Percentiles rank a stretch among this genome's conserved stretches.
Conservation (phyloP, 2,329 filamentous ascomycete species). For the Colletotrichum coccodes region DNA sequence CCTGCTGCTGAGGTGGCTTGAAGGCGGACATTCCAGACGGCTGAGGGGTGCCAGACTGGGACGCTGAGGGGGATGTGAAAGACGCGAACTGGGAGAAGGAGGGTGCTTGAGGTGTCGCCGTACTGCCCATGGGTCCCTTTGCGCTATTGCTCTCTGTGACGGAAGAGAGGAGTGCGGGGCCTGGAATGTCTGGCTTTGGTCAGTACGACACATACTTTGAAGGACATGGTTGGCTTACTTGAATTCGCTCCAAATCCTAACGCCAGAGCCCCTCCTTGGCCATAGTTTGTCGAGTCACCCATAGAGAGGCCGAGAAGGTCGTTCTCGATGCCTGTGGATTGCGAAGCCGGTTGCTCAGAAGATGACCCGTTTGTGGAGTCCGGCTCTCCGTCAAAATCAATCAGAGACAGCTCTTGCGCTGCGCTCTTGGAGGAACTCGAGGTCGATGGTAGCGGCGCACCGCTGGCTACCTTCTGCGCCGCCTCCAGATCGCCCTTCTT, state of each 20-base stretch:
- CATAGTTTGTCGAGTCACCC: conserved; percentile 71
- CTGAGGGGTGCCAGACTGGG: conserved; percentile 64
- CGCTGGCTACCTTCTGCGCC: conserved; percentile 84
- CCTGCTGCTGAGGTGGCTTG: conserved; percentile 53
- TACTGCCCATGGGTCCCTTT: conserved; percentile 46
- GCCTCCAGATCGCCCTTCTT: conserved; percentile 93
- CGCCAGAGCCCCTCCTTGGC: conserved; percentile 83
- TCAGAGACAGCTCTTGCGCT: conserved; percentile 84
- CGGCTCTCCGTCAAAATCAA: conserved; percentile 82
- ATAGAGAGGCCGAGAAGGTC: conserved; percentile 91
- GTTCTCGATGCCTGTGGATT: conserved; percentile 80
- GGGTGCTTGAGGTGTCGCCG: conserved; percentile 52
- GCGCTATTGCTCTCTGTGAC: conserved; percentile 70
- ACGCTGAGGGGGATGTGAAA: conserved; percentile 62
- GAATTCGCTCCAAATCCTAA: conserved; percentile 80
- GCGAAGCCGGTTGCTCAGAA: conserved; percentile 50
- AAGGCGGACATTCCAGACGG: conserved; percentile 57
- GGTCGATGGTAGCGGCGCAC: conserved; percentile 62
- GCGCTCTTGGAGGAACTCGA: conserved; percentile 62
- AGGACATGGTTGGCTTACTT: conserved; percentile 58
- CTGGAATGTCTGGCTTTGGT: conserved; percentile 65
- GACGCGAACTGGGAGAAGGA: conserved; percentile 65
- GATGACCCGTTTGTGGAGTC: conserved; percentile 57
- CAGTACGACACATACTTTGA: conserved; percentile 35
- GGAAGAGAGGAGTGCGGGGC: conserved; percentile 72